Evolutionary conservation across 441 rosid species (phyloP).

Genomic region (Mallotus japonicus): DNA sequence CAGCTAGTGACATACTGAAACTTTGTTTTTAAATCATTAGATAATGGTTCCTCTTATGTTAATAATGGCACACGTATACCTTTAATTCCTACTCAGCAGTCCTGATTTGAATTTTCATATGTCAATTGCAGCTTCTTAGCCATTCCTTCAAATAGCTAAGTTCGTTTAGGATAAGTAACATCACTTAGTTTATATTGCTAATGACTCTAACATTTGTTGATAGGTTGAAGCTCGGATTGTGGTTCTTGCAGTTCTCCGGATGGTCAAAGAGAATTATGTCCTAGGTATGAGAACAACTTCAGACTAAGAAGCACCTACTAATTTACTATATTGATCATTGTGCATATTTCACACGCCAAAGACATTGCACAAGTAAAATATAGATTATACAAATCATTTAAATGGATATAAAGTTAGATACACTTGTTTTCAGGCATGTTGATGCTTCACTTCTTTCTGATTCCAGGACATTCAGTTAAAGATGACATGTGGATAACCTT

Average conservation of each 20-base stretch:
- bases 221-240: constrained; percentile 95
- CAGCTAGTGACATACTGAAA: constrained; percentile 14
- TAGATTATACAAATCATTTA: neutral
- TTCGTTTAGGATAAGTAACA: neutral
- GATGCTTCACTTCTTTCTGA: constrained; percentile 15
- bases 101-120: neutral
- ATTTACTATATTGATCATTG: neutral
- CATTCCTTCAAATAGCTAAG: neutral
- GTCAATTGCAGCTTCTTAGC: neutral
- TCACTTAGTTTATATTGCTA: neutral
- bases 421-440: neutral
- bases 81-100: neutral
- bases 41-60: neutral
- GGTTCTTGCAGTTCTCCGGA: constrained; percentile 77
- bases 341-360: neutral
- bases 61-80: neutral
- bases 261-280: constrained; percentile 79
- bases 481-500: constrained; percentile 73
- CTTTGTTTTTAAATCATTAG: neutral
- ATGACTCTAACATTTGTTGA: constrained; percentile 27
- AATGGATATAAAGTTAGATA: neutral
- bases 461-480: constrained; percentile 63
- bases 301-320: neutral
- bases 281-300: constrained; percentile 40
- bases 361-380: neutral